phyloP scores from a whole-genome alignment of 2,329 filamentous ascomycete species.

The Hypoxylon sp. region DNA sequence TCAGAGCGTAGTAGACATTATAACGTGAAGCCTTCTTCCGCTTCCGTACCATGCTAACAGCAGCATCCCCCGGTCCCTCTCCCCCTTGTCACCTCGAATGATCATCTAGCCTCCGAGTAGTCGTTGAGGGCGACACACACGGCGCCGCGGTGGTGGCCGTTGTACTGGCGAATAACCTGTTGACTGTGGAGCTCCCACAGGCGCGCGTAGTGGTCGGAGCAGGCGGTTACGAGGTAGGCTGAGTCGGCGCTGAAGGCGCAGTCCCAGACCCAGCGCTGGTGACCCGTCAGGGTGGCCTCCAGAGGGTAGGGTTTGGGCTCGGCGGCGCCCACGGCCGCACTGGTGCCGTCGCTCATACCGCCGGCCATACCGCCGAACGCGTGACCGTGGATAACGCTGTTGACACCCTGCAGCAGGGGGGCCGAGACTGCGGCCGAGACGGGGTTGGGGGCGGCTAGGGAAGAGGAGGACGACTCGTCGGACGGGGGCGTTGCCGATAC shows the following conservation, averaged over 20 bases:
- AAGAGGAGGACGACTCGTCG: conserved; percentile 20
- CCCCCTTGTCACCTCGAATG: too few species aligned
- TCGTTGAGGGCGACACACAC: conserved; percentile 95
- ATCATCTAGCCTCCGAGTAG: conserved; percentile 67
- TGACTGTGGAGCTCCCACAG: conserved; percentile 89
- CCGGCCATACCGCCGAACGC: conserved; percentile 1
- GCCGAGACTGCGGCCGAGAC: conserved; percentile 13
- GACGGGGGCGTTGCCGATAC: conserved; percentile 46
- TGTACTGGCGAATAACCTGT: conserved; percentile 92
- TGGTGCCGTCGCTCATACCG: neutral
- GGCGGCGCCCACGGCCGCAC: conserved; percentile 31
- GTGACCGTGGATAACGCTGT: conserved; percentile 16
- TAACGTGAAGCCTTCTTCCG: neutral
- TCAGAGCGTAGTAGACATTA: too few species aligned
- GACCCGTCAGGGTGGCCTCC: conserved; percentile 85
- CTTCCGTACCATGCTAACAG: neutral
- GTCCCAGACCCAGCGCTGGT: conserved; percentile 98
- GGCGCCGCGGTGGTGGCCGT: conserved; percentile 89
- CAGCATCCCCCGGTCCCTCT: neutral
- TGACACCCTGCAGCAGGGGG: neutral
- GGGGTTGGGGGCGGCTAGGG: conserved; percentile 7
- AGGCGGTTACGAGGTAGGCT: conserved; percentile 91
- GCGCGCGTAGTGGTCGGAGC: conserved; percentile 90
- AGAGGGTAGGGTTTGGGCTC: conserved; percentile 73
- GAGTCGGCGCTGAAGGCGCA: conserved; percentile 94